Evolutionary conservation across 768 basidiomycete species (phyloP), one percentile per base, ranked within the genome.

Genomic region (Boletus tylopilopsis): DNA sequence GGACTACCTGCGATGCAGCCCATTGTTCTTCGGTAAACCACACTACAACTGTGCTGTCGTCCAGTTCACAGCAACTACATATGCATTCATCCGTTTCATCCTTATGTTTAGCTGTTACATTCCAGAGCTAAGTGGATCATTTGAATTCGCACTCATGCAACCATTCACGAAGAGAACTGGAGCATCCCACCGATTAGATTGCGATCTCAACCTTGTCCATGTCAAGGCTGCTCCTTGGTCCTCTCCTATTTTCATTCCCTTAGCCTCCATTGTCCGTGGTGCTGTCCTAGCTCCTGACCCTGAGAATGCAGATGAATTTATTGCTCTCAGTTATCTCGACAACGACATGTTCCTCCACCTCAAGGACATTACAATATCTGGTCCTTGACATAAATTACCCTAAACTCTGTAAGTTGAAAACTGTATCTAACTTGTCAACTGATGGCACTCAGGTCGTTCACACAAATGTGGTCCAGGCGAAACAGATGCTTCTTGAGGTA

Each of bases 1-100:
- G 1, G 63, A 74, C 45, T 55, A 64, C 25, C 55, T 74, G 1
- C 49, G 53, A 3, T 68, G 61, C 53, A 70, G 63, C 44, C 66
- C 68, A 8, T 41, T 37, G 0, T 74, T 73, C 50, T 55, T 61
- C 34, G 33, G 51, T 0, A 21, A 36, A 2, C 61, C 60, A 9
- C 58, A 56, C 0, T 71, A 63, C 25, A 57, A 71, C 37, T 64
- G 36, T 44, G 63, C 67, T 3, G 45, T 74, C 34, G 55, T 58
- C 4, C 53, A 53, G 9, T 19, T 53, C 16, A 42, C 47, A 1
- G 2, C 15, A 0, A 23, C 9, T 1, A 5, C 5, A 0, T 11
- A 5, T 0, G 18, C 37, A 6, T 66, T 71, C 39, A 57, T 48
- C 1, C 39, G 42, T 18, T 43, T 69, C 0, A 24, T 62, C 4